phyloP scores from a whole-genome alignment of 176 grass and related monocot species.

The Phragmites australis region DNA sequence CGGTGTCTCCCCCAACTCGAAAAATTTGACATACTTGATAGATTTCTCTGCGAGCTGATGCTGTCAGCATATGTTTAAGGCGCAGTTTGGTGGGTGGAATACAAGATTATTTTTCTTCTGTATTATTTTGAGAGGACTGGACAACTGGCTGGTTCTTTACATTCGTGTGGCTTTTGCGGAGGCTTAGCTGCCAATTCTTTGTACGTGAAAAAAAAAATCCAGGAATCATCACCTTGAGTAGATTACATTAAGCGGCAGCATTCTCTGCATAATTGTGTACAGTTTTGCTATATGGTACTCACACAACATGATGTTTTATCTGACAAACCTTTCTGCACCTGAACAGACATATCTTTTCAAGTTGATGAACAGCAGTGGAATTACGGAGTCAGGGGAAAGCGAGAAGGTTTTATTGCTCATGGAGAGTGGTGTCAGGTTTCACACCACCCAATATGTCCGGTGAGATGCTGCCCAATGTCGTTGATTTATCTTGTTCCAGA shows the following conservation, averaged over 20 bases:
- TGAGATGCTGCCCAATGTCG: slow-evolving; percentile 31
- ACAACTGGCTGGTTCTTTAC: not conserved
- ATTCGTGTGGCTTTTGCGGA: not conserved
- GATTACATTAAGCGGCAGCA: not conserved
- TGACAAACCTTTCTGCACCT: slow-evolving; percentile 8
- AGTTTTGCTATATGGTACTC: not conserved
- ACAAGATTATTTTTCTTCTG: not conserved
- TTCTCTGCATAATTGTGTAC: not conserved
- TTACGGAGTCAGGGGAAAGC: slow-evolving; percentile 91
- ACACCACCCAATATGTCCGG: slow-evolving; percentile 91
- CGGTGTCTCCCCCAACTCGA: not conserved
- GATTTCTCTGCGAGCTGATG: not conserved
- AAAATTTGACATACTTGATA: not conserved
- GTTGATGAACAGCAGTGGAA: slow-evolving; percentile 92
- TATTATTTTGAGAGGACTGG: not conserved
- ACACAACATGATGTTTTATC: no score
- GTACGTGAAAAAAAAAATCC: not conserved
- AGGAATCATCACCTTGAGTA: not conserved
- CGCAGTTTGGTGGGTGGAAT: not conserved
- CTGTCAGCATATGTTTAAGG: not conserved
- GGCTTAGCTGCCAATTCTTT: not conserved
- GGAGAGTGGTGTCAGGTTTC: slow-evolving; percentile 89
- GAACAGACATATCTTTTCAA: slow-evolving; percentile 96
- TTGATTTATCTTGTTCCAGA: slow-evolving; percentile 8
- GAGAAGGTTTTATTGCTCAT: slow-evolving; percentile 93